Evolutionary conservation across 768 basidiomycete genomes (phyloP).

Genomic region (Chiua virens): DNA sequence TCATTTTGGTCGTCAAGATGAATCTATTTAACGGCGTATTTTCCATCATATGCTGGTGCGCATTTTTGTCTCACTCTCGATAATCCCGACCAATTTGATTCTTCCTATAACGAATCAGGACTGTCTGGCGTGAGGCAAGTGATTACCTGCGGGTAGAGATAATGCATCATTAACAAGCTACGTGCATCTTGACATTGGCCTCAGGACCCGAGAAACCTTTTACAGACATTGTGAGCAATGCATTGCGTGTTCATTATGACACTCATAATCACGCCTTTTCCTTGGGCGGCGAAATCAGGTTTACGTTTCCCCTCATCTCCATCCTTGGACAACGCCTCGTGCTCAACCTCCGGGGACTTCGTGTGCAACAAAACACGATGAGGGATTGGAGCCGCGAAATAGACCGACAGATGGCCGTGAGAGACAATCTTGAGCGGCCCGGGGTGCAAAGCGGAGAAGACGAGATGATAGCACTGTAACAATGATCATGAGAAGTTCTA

Average conservation of each 20-base stretch:
- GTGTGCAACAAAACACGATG: not conserved
- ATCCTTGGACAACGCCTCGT: conserved; percentile 1
- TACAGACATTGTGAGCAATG: not conserved
- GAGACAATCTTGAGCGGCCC: not conserved
- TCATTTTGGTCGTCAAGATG: conserved; percentile 1
- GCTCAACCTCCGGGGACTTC: not conserved
- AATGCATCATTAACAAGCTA: no score
- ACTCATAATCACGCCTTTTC: no score
- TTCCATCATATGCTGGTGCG: conserved; percentile 15
- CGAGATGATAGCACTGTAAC: no score
- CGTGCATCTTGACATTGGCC: no score
- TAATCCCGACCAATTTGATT: not conserved
- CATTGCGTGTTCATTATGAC: not conserved
- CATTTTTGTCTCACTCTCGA: not conserved
- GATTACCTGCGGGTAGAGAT: not conserved
- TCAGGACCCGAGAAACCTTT: not conserved
- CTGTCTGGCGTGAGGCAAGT: conserved; percentile 6
- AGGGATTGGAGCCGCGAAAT: not conserved
- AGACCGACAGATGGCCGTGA: not conserved
- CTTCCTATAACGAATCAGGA: conserved; percentile 4
- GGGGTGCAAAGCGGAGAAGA: no score
- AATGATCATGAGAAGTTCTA: no score
- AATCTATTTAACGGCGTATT: conserved; percentile 5
- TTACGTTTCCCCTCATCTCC: not conserved
- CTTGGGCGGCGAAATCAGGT: no score